Base-by-base conservation (phyloP, 139 green algal species). In the Tetraselmis striata region DNA sequence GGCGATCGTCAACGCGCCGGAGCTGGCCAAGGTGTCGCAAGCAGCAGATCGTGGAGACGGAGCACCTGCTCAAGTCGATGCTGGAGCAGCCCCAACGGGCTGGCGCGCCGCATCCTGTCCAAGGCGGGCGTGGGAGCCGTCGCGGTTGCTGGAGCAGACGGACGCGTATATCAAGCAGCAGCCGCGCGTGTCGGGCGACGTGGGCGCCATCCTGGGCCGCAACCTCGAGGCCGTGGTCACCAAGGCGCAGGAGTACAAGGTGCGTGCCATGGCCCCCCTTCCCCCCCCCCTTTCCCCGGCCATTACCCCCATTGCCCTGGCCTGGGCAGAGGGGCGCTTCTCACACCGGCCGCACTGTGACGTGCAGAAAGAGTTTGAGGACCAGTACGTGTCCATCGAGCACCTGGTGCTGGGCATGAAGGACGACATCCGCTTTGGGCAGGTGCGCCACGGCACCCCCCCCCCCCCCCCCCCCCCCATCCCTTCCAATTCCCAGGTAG, bases 21-120 rank as follows among this genome's bases (percentile, higher is more conserved):
- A 99, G 82, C 81, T 96, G 0, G 93, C 94, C 28, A 93, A 94
- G 75, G 84, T 90, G 30, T 91, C 87, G 81, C 81, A 58, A n/a
- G 5, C 93, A 98, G 80, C 95, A 98, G 89, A 92, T 98, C 27
- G 96, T 99, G 30, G 96, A 99, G 90, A 97, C 95, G 27, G 96
- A 99, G 90, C 96, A 99, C 90, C 89, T 99, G 83, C 85, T 98
- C 28, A 98, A 98, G 86, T 94, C 94, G 1, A 86, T 99, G 86
- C 89, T 99, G 83, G 95, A 99, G 92, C 95, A 99, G 90, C 90
- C 94, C n/a, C 58, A 97, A 98, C 76, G 96, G 95, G 0, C 88
- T 99, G 80, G 94, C 94, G 0, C 76, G 90, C 18, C 88, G 94
- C 32, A 93, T 98, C 76, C 5, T 98, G 11, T 84, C 87, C 80